Evolutionary conservation across 2,329 filamentous ascomycete species (phyloP).

Genomic region (Fusarium sp.): DNA sequence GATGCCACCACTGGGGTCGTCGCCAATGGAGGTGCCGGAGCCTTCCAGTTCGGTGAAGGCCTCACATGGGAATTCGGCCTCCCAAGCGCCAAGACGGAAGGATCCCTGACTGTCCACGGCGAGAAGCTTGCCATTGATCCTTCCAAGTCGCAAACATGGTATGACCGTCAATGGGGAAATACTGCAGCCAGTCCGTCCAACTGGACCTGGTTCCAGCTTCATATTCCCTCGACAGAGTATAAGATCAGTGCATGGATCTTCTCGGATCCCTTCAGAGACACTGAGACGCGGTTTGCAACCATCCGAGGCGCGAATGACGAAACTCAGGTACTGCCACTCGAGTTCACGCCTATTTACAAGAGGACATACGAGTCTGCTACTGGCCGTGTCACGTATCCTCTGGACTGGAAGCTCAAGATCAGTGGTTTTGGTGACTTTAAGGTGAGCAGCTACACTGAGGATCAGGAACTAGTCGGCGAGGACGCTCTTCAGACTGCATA

Average conservation of each 20-base stretch:
- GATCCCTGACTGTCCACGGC: neutral
- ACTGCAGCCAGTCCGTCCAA: neutral
- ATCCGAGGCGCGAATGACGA: neutral
- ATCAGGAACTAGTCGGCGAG: neutral
- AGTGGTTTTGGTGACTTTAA: neutral
- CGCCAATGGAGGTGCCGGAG: neutral
- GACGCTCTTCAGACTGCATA: neutral
- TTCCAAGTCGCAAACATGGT: neutral
- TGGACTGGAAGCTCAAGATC: neutral
- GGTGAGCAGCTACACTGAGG: neutral
- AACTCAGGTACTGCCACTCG: neutral
- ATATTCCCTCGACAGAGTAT: neutral
- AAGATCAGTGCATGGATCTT: neutral
- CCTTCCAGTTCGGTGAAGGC: neutral
- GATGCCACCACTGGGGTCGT: neutral
- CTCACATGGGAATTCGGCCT: neutral
- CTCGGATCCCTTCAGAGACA: neutral
- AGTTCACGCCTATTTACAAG: neutral
- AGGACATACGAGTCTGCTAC: neutral
- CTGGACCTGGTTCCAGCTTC: neutral
- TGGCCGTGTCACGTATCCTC: neutral
- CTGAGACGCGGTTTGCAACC: neutral
- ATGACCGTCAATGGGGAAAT: neutral
- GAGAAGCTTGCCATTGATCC: neutral
- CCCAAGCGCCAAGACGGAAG: neutral